Conservation (phyloP, 208 protist species). For the Leishmania martiniquensis region DNA sequence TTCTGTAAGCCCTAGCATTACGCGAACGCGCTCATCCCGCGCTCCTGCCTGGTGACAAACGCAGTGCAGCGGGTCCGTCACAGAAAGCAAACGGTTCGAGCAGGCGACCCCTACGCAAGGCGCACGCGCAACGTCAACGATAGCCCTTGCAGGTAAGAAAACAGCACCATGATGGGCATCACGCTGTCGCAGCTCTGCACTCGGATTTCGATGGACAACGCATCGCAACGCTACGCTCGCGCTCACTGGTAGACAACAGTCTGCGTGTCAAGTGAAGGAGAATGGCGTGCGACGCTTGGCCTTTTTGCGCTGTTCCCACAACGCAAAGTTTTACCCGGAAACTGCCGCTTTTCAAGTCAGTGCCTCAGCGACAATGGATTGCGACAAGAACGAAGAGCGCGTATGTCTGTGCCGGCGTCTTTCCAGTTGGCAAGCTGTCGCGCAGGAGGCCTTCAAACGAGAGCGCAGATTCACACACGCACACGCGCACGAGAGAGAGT, state of each 20-base stretch:
- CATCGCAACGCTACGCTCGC: neutral
- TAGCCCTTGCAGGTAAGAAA: neutral
- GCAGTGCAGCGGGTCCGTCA: neutral
- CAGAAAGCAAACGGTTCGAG: neutral
- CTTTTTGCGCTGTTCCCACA: neutral
- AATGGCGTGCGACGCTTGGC: no score
- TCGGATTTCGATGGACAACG: neutral
- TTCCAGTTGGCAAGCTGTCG: neutral
- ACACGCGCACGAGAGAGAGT: neutral
- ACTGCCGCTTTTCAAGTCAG: neutral
- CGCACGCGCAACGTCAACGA: neutral
- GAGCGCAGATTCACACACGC: neutral
- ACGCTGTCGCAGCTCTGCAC: neutral
- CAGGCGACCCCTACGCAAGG: neutral
- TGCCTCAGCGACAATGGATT: neutral
- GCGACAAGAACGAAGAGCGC: neutral
- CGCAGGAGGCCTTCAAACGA: neutral
- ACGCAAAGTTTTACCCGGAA: neutral
- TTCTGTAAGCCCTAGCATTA: neutral
- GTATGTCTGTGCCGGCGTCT: neutral
- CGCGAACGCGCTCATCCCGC: neutral
- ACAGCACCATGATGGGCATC: neutral
- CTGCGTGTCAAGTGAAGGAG: neutral
- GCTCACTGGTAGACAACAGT: neutral
- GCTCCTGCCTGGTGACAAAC: neutral